phyloP scores from a whole-genome alignment of 768 basidiomycete species.

The Calocera viscosa region DNA sequence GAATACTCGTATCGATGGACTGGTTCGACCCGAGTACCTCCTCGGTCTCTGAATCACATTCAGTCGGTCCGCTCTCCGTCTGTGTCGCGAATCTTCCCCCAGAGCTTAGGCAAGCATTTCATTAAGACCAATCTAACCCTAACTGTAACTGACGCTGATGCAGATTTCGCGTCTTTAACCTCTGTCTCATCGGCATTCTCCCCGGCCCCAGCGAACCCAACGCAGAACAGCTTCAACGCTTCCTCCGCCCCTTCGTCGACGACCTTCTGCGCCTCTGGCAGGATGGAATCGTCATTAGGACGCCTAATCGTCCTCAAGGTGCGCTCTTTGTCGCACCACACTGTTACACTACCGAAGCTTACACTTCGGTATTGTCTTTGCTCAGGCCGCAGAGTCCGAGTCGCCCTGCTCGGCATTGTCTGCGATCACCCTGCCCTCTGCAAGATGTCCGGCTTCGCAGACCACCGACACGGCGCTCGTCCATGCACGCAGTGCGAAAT shows the following conservation, averaged over 20 bases:
- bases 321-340: background rate
- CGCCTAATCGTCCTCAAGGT: background rate
- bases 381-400: background rate
- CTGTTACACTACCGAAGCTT: background rate
- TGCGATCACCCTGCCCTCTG: conserved; percentile 7
- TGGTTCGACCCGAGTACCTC: conserved; percentile 3
- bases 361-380: background rate
- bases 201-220: conserved; percentile 1
- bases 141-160: background rate
- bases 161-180: background rate
- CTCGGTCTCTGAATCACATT: background rate
- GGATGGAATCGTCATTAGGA: background rate
- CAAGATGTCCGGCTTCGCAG: background rate
- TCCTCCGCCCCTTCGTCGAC: background rate
- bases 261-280: background rate
- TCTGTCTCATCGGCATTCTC: background rate
- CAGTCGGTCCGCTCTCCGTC: background rate
- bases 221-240: background rate
- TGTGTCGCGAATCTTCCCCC: conserved; percentile 2
- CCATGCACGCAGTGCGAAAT: conserved; percentile 25
- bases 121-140: background rate
- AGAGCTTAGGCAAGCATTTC: background rate
- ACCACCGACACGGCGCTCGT: conserved; percentile 13
- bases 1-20: background rate
- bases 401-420: background rate